Percentiles rank a stretch among this genome's conserved stretches.
Conservation (phyloP, 306 rosid species). For the Lupinus albus region DNA sequence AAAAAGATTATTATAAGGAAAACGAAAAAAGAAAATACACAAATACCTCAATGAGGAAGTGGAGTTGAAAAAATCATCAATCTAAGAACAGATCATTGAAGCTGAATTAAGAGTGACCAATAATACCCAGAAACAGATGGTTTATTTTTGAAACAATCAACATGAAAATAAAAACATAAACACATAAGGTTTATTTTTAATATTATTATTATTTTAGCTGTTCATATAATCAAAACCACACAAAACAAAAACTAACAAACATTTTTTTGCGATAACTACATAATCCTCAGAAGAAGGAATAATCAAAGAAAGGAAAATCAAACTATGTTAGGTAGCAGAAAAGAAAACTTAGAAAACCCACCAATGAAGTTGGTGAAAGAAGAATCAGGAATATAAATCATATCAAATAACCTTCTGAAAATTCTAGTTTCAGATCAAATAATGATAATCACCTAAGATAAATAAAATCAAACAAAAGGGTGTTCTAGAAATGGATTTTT, state of each 20-base stretch:
- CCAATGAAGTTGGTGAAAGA: conserved; percentile 55
- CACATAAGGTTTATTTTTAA: background rate
- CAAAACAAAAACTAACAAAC: background rate
- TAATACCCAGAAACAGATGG: conserved; percentile 15
- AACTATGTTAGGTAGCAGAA: conserved; percentile 16
- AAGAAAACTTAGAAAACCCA: conserved; percentile 45
- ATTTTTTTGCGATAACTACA: conserved; percentile 31
- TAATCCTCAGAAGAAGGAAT: conserved; percentile 36
- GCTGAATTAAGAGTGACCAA: conserved; percentile 36
- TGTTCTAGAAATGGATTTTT: background rate
- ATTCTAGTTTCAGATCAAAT: conserved; percentile 48
- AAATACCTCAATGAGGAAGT: conserved; percentile 31
- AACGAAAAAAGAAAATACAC: background rate
- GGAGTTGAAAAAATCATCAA: conserved; percentile 39
- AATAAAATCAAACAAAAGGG: conserved; percentile 23
- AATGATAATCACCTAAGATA: background rate
- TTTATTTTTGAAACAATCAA: conserved; percentile 45
- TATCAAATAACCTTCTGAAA: conserved; percentile 46
- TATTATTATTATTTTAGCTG: conserved; percentile 11
- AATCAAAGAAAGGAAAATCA: conserved; percentile 38
- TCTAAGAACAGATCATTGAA: conserved; percentile 31
- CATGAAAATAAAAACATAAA: conserved; percentile 32
- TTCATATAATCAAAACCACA: conserved; percentile 12
- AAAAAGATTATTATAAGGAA: no score
- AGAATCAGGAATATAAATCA: conserved; percentile 52